phyloP scores from a whole-genome alignment of 148 eudicot species.

The Beta vulgaris region DNA sequence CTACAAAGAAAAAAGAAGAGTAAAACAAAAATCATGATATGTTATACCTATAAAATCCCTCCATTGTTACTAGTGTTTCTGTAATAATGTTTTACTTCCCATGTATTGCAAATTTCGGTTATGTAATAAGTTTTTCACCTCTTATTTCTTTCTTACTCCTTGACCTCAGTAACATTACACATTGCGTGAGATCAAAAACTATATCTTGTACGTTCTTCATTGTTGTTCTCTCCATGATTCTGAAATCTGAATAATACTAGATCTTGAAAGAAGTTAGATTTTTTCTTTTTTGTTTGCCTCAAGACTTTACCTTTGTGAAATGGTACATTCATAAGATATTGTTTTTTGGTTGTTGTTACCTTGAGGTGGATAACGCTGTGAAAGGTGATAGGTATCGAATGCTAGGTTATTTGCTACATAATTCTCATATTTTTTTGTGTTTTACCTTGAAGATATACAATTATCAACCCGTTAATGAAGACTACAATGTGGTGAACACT shows the following conservation, averaged over 20 bases:
- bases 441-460: conserved; percentile 69
- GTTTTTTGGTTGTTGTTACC: not conserved
- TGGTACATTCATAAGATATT: not conserved
- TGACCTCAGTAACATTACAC: too few species aligned
- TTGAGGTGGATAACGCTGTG: not conserved
- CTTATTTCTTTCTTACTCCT: too few species aligned
- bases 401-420: conserved; percentile 9
- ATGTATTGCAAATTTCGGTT: too few species aligned
- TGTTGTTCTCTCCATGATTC: not conserved
- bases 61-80: too few species aligned
- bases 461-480: conserved; percentile 88
- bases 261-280: not conserved
- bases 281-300: not conserved
- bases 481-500: conserved; percentile 80
- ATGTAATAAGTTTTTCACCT: too few species aligned
- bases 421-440: conserved; percentile 22
- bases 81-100: too few species aligned
- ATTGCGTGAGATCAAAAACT: too few species aligned
- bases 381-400: not conserved
- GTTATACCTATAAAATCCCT: too few species aligned
- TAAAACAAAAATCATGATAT: too few species aligned
- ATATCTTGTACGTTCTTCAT: too few species aligned
- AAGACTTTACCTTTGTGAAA: not conserved
- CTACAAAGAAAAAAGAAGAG: too few species aligned
- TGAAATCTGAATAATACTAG: not conserved